Evolutionary conservation across 2,329 filamentous ascomycete genomes (phyloP).

Genomic region (Monosporascus ibericus): DNA sequence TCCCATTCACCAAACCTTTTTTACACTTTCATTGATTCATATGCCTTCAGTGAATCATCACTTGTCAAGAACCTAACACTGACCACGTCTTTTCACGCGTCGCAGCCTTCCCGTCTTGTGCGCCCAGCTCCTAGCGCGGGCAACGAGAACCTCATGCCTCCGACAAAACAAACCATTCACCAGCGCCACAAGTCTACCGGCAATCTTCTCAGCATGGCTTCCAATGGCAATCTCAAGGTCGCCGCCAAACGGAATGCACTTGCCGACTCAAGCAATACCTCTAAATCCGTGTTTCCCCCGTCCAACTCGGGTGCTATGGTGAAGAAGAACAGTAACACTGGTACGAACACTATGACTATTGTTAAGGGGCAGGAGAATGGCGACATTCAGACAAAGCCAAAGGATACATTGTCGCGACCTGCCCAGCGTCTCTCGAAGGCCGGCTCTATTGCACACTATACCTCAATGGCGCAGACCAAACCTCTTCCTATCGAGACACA

Average conservation of each 20-base stretch:
- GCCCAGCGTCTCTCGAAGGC: conserved; percentile 26
- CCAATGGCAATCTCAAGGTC: conserved; percentile 52
- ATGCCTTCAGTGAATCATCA: neutral
- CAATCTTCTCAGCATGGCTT: conserved; percentile 45
- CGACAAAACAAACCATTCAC: conserved; percentile 58
- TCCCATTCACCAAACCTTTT: neutral
- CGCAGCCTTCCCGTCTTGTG: conserved; percentile 62
- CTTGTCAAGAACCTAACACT: conserved; percentile 3
- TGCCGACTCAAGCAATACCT: conserved; percentile 73
- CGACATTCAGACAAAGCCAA: conserved; percentile 12
- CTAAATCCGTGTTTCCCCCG: conserved; percentile 25
- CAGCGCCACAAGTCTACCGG: conserved; percentile 77
- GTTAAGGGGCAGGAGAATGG: conserved; percentile 41
- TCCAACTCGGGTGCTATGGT: conserved; percentile 20
- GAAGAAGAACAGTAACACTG: conserved; percentile 23
- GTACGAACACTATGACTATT: conserved; percentile 14
- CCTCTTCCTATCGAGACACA: conserved; percentile 1
- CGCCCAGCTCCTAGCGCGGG: conserved; percentile 52
- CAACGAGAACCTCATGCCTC: conserved; percentile 63
- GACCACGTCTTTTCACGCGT: conserved; percentile 10
- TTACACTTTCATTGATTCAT: neutral
- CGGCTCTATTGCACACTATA: conserved; percentile 11
- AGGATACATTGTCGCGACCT: conserved; percentile 32
- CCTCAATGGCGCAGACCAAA: conserved; percentile 15
- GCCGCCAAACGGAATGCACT: conserved; percentile 72